Base-by-base conservation (phyloP, 257 asterid species). In the Capsicum rhomboideum region DNA sequence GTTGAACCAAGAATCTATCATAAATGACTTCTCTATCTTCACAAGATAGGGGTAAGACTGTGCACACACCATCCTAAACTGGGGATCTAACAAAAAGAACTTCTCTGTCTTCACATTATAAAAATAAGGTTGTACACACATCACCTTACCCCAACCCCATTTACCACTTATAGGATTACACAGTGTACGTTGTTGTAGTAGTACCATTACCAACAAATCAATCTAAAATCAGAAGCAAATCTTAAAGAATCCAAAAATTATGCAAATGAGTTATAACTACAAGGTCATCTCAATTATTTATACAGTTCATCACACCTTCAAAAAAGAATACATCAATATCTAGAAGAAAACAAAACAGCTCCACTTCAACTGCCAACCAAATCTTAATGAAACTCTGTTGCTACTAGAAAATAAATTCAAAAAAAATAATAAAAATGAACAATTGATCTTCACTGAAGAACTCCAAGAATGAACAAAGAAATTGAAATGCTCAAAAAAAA, bases 391-490 rank as follows among this genome's bases (percentile, higher is more conserved):
- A 77, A 77, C 63, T 50, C 5, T 77, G 46, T 77, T 77, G 63
- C 82, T 77, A 26, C 28, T 49, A 26, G 26, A 28, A 77, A 77
- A 46, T 21, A 74, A 74, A 23, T 74, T 29, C 42, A 23, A 14
- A 46, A 74, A 74, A 23, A 14, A 46, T 46, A 74, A 74, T 10
- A 59, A 59, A 69, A 71, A 77, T 77, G 26, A 77, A 77, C 82
- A 77, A 77, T 77, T 77, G 21, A 77, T 50, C 63, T 77, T 77
- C 63, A 77, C 63, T 50, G 82, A 77, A 77, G 82, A 77, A 77
- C 46, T 77, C 82, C 82, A 50, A 77, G 82, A 77, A 77, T 77
- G 82, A 77, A 77, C 82, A 77, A 16, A 77, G 82, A 50, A 77
- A 77, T 77, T 2, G 12, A 77, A 77, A 77, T 26, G 61, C 81